phyloP scores from a whole-genome alignment of 495 filamentous ascomycete genomes.

The Thermothielavioides terrestris region DNA sequence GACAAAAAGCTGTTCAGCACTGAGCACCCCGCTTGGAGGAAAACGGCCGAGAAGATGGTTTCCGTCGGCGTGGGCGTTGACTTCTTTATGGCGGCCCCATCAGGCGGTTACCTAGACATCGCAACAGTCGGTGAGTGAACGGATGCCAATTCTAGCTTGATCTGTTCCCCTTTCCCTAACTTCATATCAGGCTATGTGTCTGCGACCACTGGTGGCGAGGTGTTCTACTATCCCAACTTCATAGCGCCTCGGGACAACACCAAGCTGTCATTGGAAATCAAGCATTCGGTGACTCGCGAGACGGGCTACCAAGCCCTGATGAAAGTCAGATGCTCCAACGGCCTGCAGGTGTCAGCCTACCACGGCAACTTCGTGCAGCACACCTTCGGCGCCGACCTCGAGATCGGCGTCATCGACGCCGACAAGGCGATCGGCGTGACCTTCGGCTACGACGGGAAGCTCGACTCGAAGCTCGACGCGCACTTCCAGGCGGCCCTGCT shows the following conservation, averaged over 20 bases:
- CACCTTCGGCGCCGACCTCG: conserved; percentile 88
- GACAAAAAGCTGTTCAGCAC: conserved; percentile 90
- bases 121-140: conserved; percentile 73
- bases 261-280: conserved; percentile 78
- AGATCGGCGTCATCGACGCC: conserved; percentile 85
- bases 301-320: conserved; percentile 95
- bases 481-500: conserved; percentile 95
- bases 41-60: conserved; percentile 78
- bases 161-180: conserved; percentile 9
- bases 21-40: conserved; percentile 76
- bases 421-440: conserved; percentile 89
- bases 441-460: conserved; percentile 94
- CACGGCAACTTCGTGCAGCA: conserved; percentile 95
- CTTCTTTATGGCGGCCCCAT: conserved; percentile 86
- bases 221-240: conserved; percentile 94
- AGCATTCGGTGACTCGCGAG: conserved; percentile 80
- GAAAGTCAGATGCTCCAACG: conserved; percentile 97
- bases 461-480: conserved; percentile 90
- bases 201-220: conserved; percentile 80
- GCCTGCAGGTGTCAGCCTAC: conserved; percentile 86
- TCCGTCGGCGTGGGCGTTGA: conserved; percentile 82
- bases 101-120: conserved; percentile 85
- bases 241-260: conserved; percentile 73
- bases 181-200: conserved; percentile 53
- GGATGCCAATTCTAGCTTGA: not conserved